Conservation (phyloP, 2,329 filamentous ascomycete genomes). For the Apiospora arundinis region DNA sequence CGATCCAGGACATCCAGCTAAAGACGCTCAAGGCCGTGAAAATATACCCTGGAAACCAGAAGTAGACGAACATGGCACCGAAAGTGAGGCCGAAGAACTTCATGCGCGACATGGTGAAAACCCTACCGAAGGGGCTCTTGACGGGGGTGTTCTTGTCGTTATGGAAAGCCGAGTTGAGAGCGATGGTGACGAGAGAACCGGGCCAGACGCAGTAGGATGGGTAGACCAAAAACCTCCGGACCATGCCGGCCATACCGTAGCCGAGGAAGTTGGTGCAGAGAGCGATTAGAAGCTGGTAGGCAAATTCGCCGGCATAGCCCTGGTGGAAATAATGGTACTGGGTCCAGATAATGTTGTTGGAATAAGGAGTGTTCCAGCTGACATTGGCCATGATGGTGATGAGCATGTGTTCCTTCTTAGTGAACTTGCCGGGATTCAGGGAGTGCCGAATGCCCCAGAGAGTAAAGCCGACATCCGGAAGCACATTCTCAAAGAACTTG, state of each 20-base stretch:
- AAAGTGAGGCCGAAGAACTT: conserved; percentile 53
- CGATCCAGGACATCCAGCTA: conserved; percentile 61
- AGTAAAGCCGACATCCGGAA: conserved; percentile 44
- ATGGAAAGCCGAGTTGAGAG: conserved; percentile 56
- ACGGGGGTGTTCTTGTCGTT: conserved; percentile 44
- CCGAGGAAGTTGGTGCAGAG: conserved; percentile 60
- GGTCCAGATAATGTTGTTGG: conserved; percentile 54
- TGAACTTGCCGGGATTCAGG: conserved; percentile 63
- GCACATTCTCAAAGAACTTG: conserved; percentile 40
- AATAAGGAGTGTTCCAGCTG: conserved; percentile 53
- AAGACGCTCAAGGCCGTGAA: conserved; percentile 55
- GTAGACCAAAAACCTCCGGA: conserved; percentile 34
- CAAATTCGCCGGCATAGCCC: conserved; percentile 49
- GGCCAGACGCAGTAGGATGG: conserved; percentile 49
- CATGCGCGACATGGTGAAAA: conserved; percentile 50
- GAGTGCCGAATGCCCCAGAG: conserved; percentile 52
- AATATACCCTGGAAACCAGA: conserved; percentile 57
- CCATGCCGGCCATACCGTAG: conserved; percentile 56
- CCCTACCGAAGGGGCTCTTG: conserved; percentile 34
- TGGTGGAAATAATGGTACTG: conserved; percentile 58
- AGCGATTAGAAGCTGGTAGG: conserved; percentile 56
- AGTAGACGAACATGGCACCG: conserved; percentile 56
- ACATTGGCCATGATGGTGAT: conserved; percentile 66
- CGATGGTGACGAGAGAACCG: conserved; percentile 51
- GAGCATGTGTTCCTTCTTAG: conserved; percentile 64